Evolutionary conservation across 345 rosid species (phyloP), one percentile per base, ranked within the genome.

Genomic region (Carallia brachiata): DNA sequence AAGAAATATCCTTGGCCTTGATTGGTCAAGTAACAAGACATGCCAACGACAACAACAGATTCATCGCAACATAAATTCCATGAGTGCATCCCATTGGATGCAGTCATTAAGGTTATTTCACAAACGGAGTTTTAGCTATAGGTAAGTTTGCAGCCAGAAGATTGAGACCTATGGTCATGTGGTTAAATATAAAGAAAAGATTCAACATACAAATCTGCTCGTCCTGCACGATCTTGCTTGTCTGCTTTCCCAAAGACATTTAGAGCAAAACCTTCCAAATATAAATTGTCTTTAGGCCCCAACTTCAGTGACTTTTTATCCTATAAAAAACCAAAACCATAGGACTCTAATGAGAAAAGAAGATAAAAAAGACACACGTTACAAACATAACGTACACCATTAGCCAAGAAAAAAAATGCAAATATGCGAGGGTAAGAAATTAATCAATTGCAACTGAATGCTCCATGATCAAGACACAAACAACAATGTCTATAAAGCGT

Each of bases 171-270:
- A n/a, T 44, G 48, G 37, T 68, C 36, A 59, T 37, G 75, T 27
- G 39, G 58, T 53, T 61, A 79, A 47, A 57, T 17, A 40, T 1
- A n/a, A 63, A 7, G 19, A 54, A 44, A 28, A 66, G 31, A 67
- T 32, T 50, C 40, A 0, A 40, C 92, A 66, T 87, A 95, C 99
- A 91, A 84, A 68, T 95, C 99, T 36, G 97, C 97, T 61, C 92
- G 78, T 72, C 99, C 99, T 23, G 91, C 91, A 50, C 90, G 92
- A 82, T 95, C 99, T 84, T 92, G 97, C 80, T 95, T 95, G 82
- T 95, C 99, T 17, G 99, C 99, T 79, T 92, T 95, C 28, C 77
- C 90, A 82, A 95, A 95, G 55, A 95, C 96, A 82, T 75, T 95
- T 54, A 85, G 68, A 62, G 97, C 99, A 85, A 95, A 95, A 7